Base-by-base conservation (phyloP, 2,329 filamentous ascomycete species). In the Dothistroma pini region DNA sequence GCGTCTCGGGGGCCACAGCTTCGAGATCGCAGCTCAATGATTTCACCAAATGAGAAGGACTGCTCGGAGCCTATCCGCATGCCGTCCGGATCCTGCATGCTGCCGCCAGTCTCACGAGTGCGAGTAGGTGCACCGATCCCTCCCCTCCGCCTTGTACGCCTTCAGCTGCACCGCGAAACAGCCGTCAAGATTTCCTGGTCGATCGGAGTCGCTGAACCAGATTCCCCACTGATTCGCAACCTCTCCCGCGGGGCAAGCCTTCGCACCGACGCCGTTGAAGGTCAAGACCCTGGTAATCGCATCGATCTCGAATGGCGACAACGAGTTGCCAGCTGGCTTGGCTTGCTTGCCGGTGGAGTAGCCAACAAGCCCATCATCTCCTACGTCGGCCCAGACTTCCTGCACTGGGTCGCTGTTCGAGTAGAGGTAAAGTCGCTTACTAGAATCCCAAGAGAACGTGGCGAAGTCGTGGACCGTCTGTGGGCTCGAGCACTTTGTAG, bases 401-500 rank as follows among this genome's bases (percentile, higher is more conserved):
- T 58, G 56, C 14, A 49, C 32, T n/a, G 48, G 48, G 31, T 38
- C 5, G 21, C 32, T 34, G 34, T 52, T 25, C 14, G 31, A 44
- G 56, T 41, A 58, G 49, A 58, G 49, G 32, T 44, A 58, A 14
- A 53, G 16, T 5, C 31, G 19, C 14, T 58, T 54, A 49, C 53
- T 49, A 10, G 56, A 54, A 32, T 58, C 44, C 31, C 21, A n/a
- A 14, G 38, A 48, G 48, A 58, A 58, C 16, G 56, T 58, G 11
- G 56, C 56, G 35, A 58, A 54, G 56, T 54, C 56, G 48, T 51
- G 48, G 6, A 3, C 21, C 1, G 48, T 25, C 14, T 53, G 48
- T 4, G 44, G 8, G 22, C 34, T 32, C 29, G 31, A 22, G 56
- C 49, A 21, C 31, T 38, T 21, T 12, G 25, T 51, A 2, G 19